Conservation (phyloP, 2,329 filamentous ascomycete species). For the Fusarium cyanostomum region DNA sequence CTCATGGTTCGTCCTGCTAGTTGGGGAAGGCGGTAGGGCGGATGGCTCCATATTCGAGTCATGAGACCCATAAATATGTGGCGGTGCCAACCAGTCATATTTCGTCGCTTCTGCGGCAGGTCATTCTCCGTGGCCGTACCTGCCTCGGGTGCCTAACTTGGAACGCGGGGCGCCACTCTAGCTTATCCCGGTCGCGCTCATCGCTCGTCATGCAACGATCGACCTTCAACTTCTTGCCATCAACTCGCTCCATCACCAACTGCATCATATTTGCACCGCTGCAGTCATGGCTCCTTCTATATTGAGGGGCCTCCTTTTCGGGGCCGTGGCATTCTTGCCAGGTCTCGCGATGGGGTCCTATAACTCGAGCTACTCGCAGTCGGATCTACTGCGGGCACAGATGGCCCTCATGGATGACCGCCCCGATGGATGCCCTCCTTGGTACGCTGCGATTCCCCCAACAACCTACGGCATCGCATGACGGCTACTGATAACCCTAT, state of each 20-base stretch:
- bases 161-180: constrained; percentile 41
- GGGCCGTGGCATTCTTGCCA: constrained; percentile 53
- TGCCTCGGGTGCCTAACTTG: constrained; percentile 34
- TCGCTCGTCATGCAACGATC: constrained; percentile 26
- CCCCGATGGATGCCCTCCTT: constrained; percentile 81
- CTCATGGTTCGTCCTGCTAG: constrained; percentile 18
- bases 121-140: constrained; percentile 13
- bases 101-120: background rate
- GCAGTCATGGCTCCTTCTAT: constrained; percentile 53
- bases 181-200: constrained; percentile 39
- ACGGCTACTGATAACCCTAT: constrained; percentile 30
- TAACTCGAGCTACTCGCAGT: constrained; percentile 68
- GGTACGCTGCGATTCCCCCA: constrained; percentile 54
- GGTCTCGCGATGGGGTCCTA: constrained; percentile 51
- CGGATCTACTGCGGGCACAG: constrained; percentile 70
- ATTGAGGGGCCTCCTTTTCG: constrained; percentile 51
- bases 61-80: constrained; percentile 29
- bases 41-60: constrained; percentile 17
- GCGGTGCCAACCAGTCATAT: constrained; percentile 23
- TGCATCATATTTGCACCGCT: constrained; percentile 35
- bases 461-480: background rate
- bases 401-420: constrained; percentile 77
- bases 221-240: constrained; percentile 22
- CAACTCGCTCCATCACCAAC: constrained; percentile 27
- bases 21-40: constrained; percentile 15